Evolutionary conservation across 176 grass and related monocot genomes (phyloP), one percentile per base, ranked within the genome.

Genomic region (Panicum miliaceum): DNA sequence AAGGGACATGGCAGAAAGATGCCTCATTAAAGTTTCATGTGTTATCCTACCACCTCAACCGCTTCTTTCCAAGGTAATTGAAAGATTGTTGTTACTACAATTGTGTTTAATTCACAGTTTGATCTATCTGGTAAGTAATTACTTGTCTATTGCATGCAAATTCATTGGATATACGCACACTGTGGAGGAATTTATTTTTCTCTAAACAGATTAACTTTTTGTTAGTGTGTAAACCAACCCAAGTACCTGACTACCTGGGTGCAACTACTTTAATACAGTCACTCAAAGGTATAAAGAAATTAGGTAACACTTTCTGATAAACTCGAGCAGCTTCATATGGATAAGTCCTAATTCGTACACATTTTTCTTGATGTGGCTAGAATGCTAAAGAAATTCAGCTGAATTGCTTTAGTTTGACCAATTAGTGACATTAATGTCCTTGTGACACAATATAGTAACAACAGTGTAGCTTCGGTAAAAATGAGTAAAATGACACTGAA

Each of bases 1-100:
- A 78, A 82, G 90, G 75, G 84, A 92, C 71, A 86, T 91, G 86
- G 72, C 92, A 70, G 92, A 92, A 84, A 94, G 94, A 81, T 97
- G 86, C 77, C 92, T 97, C 63, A 38, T 85, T 75, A 97, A 89
- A 64, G 78, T 89, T 38, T 92, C 84, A 87, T 80, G 86, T 11
- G 12, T 78, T 85, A 64, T 92, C 82, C 81, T 87, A 37, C 91
- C 91, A 79, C 82, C 91, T 84, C 64, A 74, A 48, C 61, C 54
- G 20, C 47, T 81, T 88, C 94, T 97, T 86, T 92, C 88, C 10
- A 88, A 90, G 92, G 94, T 97, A 94, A 51, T 60, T 59, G 53
- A 78, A 63, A 34, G 56, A 59, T 70, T 20, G 7, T 13, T 84
- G 32, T 10, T 90, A 18, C 62, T 85, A 18, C 37, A 43, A 73